phyloP scores from a whole-genome alignment of 2,329 filamentous ascomycete genomes.

The Coniochaeta prunicola region DNA sequence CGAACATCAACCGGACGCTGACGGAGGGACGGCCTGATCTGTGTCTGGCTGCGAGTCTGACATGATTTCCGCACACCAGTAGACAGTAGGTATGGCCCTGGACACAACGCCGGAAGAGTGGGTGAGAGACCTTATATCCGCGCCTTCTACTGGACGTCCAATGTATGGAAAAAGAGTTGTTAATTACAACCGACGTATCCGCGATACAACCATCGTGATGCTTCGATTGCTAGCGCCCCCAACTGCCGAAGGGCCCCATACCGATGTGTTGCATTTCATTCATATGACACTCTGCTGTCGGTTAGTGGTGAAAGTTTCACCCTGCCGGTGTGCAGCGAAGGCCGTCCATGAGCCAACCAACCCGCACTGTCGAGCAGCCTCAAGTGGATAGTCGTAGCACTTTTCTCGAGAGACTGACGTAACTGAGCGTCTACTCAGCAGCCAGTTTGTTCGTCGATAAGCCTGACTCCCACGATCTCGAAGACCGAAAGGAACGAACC shows the following conservation, averaged over 20 bases:
- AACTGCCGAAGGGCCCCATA: not conserved
- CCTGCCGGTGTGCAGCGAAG: not conserved
- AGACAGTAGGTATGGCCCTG: too few species aligned
- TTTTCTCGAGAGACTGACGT: not conserved
- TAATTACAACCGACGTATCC: not conserved
- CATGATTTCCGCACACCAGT: too few species aligned
- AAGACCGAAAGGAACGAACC: not conserved
- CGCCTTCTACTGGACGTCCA: not conserved
- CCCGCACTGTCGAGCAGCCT: not conserved
- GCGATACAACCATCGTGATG: not conserved
- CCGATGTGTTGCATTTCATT: not conserved
- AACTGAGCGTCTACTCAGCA: not conserved
- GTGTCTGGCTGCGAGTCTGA: not conserved
- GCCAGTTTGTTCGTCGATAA: not conserved
- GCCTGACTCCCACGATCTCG: not conserved
- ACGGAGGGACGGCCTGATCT: not conserved
- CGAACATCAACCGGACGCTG: not conserved
- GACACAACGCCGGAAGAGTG: not conserved
- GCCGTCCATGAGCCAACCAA: not conserved
- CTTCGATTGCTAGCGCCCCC: not conserved
- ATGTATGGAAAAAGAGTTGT: not conserved
- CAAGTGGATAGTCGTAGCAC: not conserved
- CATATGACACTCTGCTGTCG: not conserved
- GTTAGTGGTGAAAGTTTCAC: not conserved
- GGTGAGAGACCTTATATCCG: not conserved